Base-by-base conservation (phyloP, 2,329 filamentous ascomycete species). In the Myrmaecium sp. region DNA sequence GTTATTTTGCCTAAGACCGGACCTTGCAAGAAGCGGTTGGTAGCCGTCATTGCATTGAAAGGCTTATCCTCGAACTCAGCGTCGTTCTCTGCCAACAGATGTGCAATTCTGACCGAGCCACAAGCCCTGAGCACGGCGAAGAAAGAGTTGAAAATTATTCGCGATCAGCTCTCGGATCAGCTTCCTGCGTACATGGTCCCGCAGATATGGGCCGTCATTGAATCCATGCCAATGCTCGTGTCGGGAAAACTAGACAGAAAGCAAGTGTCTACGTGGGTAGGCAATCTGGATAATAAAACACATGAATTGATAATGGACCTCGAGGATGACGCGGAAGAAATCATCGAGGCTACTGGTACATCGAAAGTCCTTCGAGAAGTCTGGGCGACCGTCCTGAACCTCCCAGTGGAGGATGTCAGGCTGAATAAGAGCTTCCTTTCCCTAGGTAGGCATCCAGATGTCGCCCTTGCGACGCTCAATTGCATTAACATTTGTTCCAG, bases 331-430 rank as follows among this genome's bases (percentile, higher is more conserved):
- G 33, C 27, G 16, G 38, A 42, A n/a, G 20, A 31, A 9, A n/a
- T 27, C 14, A 33, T 41, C 12, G 33, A 35, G 9, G 26, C 21
- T 4, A 37, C 35, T 8, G 24, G 34, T 5, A 33, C 30, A 3
- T 21, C 34, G 11, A 35, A 33, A 12, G 33, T 27, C 7, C 36
- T 53, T 10, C 46, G 42, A 26, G 17, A 17, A 1, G 46, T 60
- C n/a, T 63, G 56, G 50, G 46, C 52, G 1, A 40, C 49, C 11
- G 44, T 60, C 1, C 45, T 64, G 5, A 50, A 55, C 25, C 32
- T 57, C 3, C 30, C 45, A 0, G 31, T 42, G 0, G 38, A 40
- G 0, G 35, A 47, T 3, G 32, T 46, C 14, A 42, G 41, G 12
- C 17, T 31, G 7, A 44, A 36, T 28, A 37, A 39, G 14, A 42